Conservation (phyloP, 176 grass and related monocot species). For the Oryza punctata region DNA sequence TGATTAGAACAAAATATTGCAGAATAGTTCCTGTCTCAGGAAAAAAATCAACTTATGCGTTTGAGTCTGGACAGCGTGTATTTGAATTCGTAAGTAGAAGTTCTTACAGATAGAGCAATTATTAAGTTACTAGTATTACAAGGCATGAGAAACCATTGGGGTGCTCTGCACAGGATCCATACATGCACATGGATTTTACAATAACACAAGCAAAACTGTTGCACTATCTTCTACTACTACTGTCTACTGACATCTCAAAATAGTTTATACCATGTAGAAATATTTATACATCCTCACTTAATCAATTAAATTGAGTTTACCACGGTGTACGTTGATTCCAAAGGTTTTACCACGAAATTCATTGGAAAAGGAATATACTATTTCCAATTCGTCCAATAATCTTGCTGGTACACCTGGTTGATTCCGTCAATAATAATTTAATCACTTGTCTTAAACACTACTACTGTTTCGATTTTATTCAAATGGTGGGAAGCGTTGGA, state of each 20-base stretch:
- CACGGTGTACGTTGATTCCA: neutral
- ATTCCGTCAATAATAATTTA: neutral
- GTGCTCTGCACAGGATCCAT: neutral
- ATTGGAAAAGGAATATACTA: neutral
- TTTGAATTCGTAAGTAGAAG: too few relatives aligned
- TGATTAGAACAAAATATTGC: neutral
- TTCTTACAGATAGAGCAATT: too few relatives aligned
- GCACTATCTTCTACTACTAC: neutral
- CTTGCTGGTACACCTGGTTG: slow-evolving; percentile 23
- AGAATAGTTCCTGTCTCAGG: neutral
- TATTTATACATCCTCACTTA: neutral
- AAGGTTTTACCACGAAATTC: neutral
- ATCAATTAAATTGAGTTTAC: neutral
- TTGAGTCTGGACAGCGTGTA: too few relatives aligned
- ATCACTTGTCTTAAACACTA: neutral
- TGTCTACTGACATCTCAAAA: neutral
- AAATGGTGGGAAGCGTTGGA: neutral
- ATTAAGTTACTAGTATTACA: neutral
- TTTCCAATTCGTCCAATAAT: neutral
- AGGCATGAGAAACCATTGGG: neutral
- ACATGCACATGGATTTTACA: neutral
- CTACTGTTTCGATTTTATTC: slow-evolving; percentile 3
- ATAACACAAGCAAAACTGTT: neutral
- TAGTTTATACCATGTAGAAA: neutral
- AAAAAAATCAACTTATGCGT: too few relatives aligned